Percentiles rank a stretch among this genome's conserved stretches.
phyloP scores from a whole-genome alignment of 1,284 basidiomycete genomes.

The Bjerkandera adusta region DNA sequence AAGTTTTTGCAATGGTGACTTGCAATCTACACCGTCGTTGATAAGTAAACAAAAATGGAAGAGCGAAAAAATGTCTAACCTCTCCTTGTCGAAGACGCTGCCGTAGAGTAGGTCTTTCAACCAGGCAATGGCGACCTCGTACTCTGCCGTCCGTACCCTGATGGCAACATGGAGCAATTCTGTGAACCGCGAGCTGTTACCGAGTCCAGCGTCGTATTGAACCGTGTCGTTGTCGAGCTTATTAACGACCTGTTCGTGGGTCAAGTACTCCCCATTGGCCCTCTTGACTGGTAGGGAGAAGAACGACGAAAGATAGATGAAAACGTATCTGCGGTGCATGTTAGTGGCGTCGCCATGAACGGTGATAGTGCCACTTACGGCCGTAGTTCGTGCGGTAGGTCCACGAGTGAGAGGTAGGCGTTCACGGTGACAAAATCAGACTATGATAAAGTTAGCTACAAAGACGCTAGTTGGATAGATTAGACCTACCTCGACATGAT shows the following conservation, averaged over 20 bases:
- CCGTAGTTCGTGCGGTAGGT: conserved; percentile 69
- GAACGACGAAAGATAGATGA: conserved; percentile 85
- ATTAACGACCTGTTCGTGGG: conserved; percentile 91
- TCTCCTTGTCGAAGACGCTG: conserved; percentile 79
- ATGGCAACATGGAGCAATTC: conserved; percentile 68
- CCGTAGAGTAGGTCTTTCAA: conserved; percentile 87
- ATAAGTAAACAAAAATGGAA: not conserved
- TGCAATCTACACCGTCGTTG: conserved; percentile 55
- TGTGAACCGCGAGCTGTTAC: conserved; percentile 68
- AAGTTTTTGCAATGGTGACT: conserved; percentile 86
- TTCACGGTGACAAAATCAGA: conserved; percentile 91
- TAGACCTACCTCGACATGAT: conserved; percentile 71
- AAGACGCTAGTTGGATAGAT: not conserved
- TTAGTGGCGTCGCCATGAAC: conserved; percentile 12
- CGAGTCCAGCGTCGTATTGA: conserved; percentile 77
- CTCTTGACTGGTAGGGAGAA: conserved; percentile 87
- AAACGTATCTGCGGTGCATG: conserved; percentile 56
- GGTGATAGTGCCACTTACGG: conserved; percentile 54
- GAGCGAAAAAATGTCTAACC: conserved; percentile 43
- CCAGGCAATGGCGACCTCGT: conserved; percentile 86
- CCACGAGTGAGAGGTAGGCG: conserved; percentile 75
- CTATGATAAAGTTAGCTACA: conserved; percentile 34
- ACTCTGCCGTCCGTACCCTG: conserved; percentile 81
- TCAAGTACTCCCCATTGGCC: conserved; percentile 65
- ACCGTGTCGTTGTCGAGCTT: conserved; percentile 92